Conservation (phyloP, 352 stramenopile genomes). For the Vaucheria bursata region DNA sequence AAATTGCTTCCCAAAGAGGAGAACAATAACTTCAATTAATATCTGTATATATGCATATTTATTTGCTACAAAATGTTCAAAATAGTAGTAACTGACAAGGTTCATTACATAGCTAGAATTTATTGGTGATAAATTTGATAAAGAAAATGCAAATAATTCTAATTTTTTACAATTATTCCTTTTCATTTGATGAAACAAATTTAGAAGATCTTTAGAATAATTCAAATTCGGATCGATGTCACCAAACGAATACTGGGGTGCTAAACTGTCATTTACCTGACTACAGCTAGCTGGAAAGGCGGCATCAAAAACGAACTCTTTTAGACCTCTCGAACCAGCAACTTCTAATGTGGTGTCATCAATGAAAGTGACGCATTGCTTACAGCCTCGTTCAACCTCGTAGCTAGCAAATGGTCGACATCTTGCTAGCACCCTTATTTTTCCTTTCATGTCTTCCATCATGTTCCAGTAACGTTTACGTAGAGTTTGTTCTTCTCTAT, state of each 20-base stretch:
- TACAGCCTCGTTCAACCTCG: conserved; percentile 35
- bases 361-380: conserved; percentile 45
- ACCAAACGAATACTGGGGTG: conserved; percentile 23
- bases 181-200: conserved; percentile 9
- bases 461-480: conserved; percentile 50
- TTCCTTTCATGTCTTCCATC: conserved; percentile 56
- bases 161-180: not conserved
- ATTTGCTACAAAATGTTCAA: too few species aligned
- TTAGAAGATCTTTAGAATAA: conserved; percentile 57
- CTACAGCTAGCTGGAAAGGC: conserved; percentile 65
- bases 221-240: conserved; percentile 43
- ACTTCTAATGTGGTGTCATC: conserved; percentile 69
- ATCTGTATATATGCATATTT: too few species aligned
- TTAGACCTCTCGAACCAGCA: conserved; percentile 61
- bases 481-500: conserved; percentile 56
- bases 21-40: too few species aligned
- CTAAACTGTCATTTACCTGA: conserved; percentile 44
- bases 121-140: too few species aligned
- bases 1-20: too few species aligned
- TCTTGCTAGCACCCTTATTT: conserved; percentile 52
- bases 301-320: conserved; percentile 76
- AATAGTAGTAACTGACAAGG: too few species aligned
- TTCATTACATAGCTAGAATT: too few species aligned
- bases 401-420: conserved; percentile 47
- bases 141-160: conserved; percentile 3